phyloP scores from a whole-genome alignment of 805 yeast genomes.

The Dipodascopsis uninucleata region DNA sequence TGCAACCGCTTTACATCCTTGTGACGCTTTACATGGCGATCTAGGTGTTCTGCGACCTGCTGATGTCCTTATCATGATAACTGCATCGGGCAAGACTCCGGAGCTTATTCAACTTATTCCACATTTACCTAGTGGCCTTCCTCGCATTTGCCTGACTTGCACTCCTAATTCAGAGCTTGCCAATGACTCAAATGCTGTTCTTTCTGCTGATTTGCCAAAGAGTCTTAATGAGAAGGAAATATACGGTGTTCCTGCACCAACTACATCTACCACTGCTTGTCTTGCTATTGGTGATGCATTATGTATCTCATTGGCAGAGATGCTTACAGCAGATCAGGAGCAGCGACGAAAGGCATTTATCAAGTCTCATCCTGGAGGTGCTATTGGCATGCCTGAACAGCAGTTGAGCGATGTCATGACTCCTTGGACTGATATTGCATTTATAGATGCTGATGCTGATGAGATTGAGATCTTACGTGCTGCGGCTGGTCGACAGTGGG shows the following conservation, averaged over 20 bases:
- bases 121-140: conserved; percentile 52
- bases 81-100: conserved; percentile 80
- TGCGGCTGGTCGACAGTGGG: conserved; percentile 27
- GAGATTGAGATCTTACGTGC: conserved; percentile 24
- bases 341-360: conserved; percentile 58
- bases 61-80: conserved; percentile 60
- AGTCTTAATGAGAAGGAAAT: conserved; percentile 56
- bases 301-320: conserved; percentile 66
- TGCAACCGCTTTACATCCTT: conserved; percentile 68
- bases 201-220: conserved; percentile 61
- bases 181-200: conserved; percentile 48
- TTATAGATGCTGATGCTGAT: conserved; percentile 21
- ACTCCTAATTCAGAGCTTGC: conserved; percentile 54
- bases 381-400: conserved; percentile 60
- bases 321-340: conserved; percentile 54
- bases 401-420: conserved; percentile 24
- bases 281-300: conserved; percentile 75
- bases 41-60: conserved; percentile 61
- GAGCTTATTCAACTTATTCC: conserved; percentile 59
- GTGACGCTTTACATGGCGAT: conserved; percentile 90
- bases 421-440: conserved; percentile 21
- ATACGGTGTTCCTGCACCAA: conserved; percentile 84
- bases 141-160: conserved; percentile 63
- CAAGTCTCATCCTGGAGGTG: conserved; percentile 85
- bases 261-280: conserved; percentile 75